Evolutionary conservation across 2,329 filamentous ascomycete species (phyloP), one percentile per base, ranked within the genome.

Genomic region (Diaporthe citriasiana): DNA sequence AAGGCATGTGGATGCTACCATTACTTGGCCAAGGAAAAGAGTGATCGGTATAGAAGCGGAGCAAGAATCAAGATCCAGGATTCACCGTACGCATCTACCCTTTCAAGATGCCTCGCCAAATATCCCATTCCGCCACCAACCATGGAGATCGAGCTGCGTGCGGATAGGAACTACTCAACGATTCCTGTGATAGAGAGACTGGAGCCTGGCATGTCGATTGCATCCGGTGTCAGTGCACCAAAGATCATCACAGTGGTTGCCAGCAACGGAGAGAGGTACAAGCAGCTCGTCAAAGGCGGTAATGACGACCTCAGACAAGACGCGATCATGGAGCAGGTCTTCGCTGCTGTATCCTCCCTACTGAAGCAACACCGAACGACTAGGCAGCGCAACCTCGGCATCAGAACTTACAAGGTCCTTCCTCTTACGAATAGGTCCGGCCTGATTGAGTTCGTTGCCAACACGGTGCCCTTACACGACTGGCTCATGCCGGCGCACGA

Each of bases 301-400:
- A 96, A 96, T 80, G 97, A 99, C 82, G 96, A 99, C 81, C 89
- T 99, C 17, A 93, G 97, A 12, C 97, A 99, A 85, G 97, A 99
- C 80, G 95, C 96, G 57, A 99, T 91, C 86, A 99, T 99, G 97
- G 97, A 99, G 83, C 97, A 99, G 83, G 97, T 99, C 1, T 99
- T 99, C 82, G 94, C 95, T 74, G 95, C 97, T 83, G 97, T 98
- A 30, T 98, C 95, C 73, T 94, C 94, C 69, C 90, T 99, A 30
- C 87, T 99, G 35, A 94, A 94, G 81, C 92, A 94, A 65, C 95
- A 98, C 82, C 92, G 94, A 72, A 90, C 92, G 17, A 98, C 97
- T 3, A 93, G 95, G 51, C 95, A 98, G 80, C 93, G 97, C 8
- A 94, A 94, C 76, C 87, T 99, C 15, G 94, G 93, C 12, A 97